Base-by-base conservation (phyloP, 768 basidiomycete species). In the Kwoniella sp. region DNA sequence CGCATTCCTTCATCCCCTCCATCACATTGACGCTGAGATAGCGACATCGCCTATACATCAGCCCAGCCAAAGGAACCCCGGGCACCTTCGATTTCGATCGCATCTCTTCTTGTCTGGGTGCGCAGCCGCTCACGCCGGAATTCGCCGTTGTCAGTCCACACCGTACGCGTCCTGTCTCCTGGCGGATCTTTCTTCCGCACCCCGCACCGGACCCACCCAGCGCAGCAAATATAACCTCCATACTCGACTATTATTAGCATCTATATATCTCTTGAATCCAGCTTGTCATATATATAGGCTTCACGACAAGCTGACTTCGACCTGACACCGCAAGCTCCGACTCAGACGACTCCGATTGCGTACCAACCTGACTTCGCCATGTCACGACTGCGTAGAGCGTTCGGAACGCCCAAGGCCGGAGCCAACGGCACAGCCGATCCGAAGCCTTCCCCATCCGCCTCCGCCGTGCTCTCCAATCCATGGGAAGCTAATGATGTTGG, bases 321-420 rank as follows among this genome's bases (percentile, higher is more conserved):
- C n/a, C n/a, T n/a, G n/a, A n/a, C n/a, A n/a, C n/a, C n/a, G n/a
- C n/a, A n/a, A n/a, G n/a, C n/a, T n/a, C n/a, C n/a, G n/a, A n/a
- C n/a, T n/a, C n/a, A n/a, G n/a, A n/a, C n/a, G n/a, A n/a, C n/a
- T n/a, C n/a, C n/a, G n/a, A n/a, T n/a, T n/a, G n/a, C n/a, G 34
- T 34, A 17, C 41, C 9, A 17, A 20, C 15, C 8, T 17, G 41
- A 45, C 41, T 20, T 8, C 20, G 17, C 23, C 2, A 57, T 61
- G 60, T 53, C 60, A 28, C 30, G 60, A 54, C 50, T 61, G 26
- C 38, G 51, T 15, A 53, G 52, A 38, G 60, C 51, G 37, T 61
- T 61, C 52, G 60, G 60, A 20, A 61, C 60, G 9, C 60, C 60
- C 25, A 61, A 61, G 34, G 47, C 29, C 25, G 52, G 23, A 20